Evolutionary conservation across 2,329 filamentous ascomycete species (phyloP).

Genomic region (Fragosphaeria purpurea): DNA sequence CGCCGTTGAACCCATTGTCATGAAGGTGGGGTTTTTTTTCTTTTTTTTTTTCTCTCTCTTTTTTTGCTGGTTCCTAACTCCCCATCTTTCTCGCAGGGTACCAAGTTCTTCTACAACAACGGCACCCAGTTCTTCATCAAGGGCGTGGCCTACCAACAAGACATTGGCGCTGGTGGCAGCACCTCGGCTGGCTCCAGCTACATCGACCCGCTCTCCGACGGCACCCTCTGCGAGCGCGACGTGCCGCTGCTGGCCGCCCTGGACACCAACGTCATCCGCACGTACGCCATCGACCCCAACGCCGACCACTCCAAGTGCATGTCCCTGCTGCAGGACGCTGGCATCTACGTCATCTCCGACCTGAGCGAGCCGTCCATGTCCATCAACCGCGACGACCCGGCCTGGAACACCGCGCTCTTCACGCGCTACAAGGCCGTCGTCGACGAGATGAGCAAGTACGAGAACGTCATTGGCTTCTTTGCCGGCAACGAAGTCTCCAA

Average conservation of each 20-base stretch:
- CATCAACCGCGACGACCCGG: slow-evolving; percentile 71
- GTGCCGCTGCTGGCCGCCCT: slow-evolving; percentile 70
- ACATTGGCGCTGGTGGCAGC: slow-evolving; percentile 49
- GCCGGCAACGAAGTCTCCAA: slow-evolving; percentile 97
- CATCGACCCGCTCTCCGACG: slow-evolving; percentile 72
- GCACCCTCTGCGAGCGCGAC: slow-evolving; percentile 66
- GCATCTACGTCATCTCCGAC: slow-evolving; percentile 94
- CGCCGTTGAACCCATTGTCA: slow-evolving; percentile 47
- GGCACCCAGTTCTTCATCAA: slow-evolving; percentile 65
- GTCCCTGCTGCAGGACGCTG: slow-evolving; percentile 67
- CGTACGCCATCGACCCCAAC: slow-evolving; percentile 81
- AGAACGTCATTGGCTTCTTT: slow-evolving; percentile 94
- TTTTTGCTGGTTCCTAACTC: too few species aligned
- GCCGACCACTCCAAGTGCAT: slow-evolving; percentile 76
- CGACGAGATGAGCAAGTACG: slow-evolving; percentile 70
- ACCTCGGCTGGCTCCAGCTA: slow-evolving; percentile 44
- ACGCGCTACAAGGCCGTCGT: slow-evolving; percentile 74
- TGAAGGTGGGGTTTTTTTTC: slow-evolving; percentile 46
- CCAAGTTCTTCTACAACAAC: slow-evolving; percentile 71
- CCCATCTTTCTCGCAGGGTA: slow-evolving; percentile 15
- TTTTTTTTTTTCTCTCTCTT: neutral
- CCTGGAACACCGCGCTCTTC: slow-evolving; percentile 73
- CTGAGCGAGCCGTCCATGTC: slow-evolving; percentile 71
- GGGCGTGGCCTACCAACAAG: slow-evolving; percentile 92
- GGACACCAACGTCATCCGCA: slow-evolving; percentile 85